Base-by-base conservation (phyloP, 768 basidiomycete species). In the Kwoniella dejecticola region DNA sequence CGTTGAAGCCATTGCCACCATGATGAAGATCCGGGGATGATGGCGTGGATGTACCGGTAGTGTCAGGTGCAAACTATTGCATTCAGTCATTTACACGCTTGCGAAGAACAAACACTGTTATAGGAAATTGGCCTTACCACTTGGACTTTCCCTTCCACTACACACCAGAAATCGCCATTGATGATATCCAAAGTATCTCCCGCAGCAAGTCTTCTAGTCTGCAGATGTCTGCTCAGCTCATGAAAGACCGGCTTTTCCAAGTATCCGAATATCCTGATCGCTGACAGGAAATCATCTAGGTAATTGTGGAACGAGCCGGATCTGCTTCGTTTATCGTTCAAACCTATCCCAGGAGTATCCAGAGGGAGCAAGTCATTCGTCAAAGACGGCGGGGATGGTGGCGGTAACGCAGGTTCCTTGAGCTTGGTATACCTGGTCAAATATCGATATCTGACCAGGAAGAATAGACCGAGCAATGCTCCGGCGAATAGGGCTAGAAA, bases 211-310 rank as follows among this genome's bases (percentile, higher is more conserved):
- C 94, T 83, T 63, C 92, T 85, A 1, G 96, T 99, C 78, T 98
- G 95, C 15, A 99, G 81, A 80, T 99, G 93, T 54, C 96, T 84
- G 0, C 93, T 93, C 48, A 99, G 85, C 81, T 99, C 96, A 71
- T 98, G 95, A 76, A 99, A 99, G 66, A 94, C 96, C 0, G 94
- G 94, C 80, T 96, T 97, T 81, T 99, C 96, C 63, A 93, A 83
- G 76, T 98, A 98, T 19, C 96, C 96, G 71, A 99, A 99, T 10
- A 99, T 90, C 47, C 94, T 85, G 58, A 99, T 90, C 11, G 96
- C 96, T 69, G 94, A 89, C 56, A 98, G 79, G 76, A 99, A 98
- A 73, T 99, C 96, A 76, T 98, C 95, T 26, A 98, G 83, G 70
- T 98, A 98, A 71, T 95, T 94, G 77, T 95, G 93, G 76, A 97